Conservation (phyloP, 2,329 filamentous ascomycete species). For the Nannizziopsis barbatae region DNA sequence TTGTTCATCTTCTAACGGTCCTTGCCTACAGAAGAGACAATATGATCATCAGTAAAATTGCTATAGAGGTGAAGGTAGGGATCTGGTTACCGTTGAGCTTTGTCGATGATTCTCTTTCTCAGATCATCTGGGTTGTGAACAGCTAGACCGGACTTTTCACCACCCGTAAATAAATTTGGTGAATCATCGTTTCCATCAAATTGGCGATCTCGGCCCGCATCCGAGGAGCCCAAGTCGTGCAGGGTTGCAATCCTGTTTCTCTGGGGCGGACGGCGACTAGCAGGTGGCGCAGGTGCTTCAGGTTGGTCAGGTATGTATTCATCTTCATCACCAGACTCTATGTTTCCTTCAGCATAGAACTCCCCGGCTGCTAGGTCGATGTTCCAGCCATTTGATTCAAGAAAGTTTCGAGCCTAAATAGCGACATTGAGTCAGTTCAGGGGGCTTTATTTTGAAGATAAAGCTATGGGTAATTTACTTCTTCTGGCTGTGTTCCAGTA, state of each 20-base stretch:
- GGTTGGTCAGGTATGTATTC: constrained; percentile 19
- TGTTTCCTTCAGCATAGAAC: constrained; percentile 45
- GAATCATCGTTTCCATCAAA: constrained; percentile 45
- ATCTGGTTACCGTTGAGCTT: constrained; percentile 25
- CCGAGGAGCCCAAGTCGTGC: constrained; percentile 32
- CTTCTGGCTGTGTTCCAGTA: constrained; percentile 41
- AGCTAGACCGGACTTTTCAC: constrained; percentile 57
- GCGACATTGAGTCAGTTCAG: too few relatives aligned
- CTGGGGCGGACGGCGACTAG: constrained; percentile 24
- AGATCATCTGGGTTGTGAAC: constrained; percentile 53
- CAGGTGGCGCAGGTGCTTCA: constrained; percentile 23
- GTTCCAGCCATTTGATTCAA: constrained; percentile 56
- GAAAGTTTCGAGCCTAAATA: constrained; percentile 54
- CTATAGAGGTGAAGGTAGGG: not conserved
- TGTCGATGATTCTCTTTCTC: constrained; percentile 42
- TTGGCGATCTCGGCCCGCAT: constrained; percentile 29
- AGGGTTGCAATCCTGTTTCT: constrained; percentile 41
- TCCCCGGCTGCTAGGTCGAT: constrained; percentile 51
- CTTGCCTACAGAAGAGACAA: constrained; percentile 3
- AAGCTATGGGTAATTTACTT: constrained; percentile 29
- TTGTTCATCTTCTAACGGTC: constrained; percentile 34
- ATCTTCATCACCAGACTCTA: constrained; percentile 24
- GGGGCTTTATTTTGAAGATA: too few relatives aligned
- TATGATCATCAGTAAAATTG: constrained; percentile 10
- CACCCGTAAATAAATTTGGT: constrained; percentile 52